Percentiles rank a stretch among this genome's conserved stretches.
These are phyloP conservation scores for Monosporascus sp. DNA, from an alignment of 2,329 filamentous ascomycete species.

Conservation along the genomic window DNA sequence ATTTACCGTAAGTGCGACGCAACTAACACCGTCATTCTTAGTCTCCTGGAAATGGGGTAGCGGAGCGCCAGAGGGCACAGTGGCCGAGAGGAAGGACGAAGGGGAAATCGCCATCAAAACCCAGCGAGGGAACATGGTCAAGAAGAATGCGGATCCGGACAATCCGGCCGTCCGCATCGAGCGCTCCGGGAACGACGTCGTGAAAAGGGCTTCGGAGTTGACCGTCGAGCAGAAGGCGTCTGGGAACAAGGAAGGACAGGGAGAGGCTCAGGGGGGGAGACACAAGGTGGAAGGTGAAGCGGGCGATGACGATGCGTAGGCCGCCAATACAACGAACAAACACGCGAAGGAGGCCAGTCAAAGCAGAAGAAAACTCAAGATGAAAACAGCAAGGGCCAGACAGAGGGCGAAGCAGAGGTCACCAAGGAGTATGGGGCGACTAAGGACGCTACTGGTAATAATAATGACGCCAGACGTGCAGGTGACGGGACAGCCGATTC, in stretches of 20 bases:
- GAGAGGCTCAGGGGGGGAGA: slow-evolving; percentile 18
- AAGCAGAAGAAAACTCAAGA: slow-evolving; percentile 17
- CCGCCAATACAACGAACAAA: slow-evolving; percentile 16
- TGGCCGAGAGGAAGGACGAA: slow-evolving; percentile 55
- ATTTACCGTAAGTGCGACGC: not conserved
- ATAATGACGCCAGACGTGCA: slow-evolving; percentile 2
- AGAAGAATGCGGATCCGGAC: slow-evolving; percentile 54
- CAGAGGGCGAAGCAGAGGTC: slow-evolving; percentile 6
- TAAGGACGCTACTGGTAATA: not conserved
- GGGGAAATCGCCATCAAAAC: slow-evolving; percentile 57
- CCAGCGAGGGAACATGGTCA: slow-evolving; percentile 58
- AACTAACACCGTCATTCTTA: slow-evolving; percentile 22
- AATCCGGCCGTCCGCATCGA: slow-evolving; percentile 58
- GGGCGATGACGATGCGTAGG: slow-evolving; percentile 24
- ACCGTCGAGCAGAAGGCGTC: slow-evolving; percentile 44
- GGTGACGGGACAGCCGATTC: too few species aligned
- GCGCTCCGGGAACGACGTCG: slow-evolving; percentile 58
- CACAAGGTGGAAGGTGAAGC: slow-evolving; percentile 14
- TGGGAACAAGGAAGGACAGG: slow-evolving; percentile 19
- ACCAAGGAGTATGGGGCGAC: slow-evolving; percentile 6
- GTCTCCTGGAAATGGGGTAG: slow-evolving; percentile 60
- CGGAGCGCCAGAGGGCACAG: slow-evolving; percentile 50
- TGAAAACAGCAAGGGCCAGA: slow-evolving; percentile 14
- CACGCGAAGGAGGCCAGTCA: slow-evolving; percentile 22
- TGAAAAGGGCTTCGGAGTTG: slow-evolving; percentile 57